A percentile compares a stretch with the other conserved stretches of the same genome.
Evolutionary conservation across 306 rosid genomes (phyloP).

Genomic region (Lathyrus aphaca): DNA sequence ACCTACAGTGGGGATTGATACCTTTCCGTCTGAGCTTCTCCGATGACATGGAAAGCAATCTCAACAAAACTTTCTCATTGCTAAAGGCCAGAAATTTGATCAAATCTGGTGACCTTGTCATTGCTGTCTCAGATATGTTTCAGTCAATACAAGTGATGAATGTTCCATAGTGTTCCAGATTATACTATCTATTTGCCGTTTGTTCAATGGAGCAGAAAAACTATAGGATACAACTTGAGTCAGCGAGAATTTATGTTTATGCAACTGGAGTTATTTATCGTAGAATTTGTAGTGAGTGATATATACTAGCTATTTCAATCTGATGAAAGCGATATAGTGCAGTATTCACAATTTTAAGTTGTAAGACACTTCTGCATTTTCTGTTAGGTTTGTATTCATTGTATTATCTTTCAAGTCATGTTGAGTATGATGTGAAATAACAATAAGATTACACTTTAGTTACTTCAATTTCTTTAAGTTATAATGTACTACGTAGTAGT

Average conservation of each 20-base stretch:
- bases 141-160: conserved; percentile 98
- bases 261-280: conserved; percentile 23
- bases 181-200: conserved; percentile 11
- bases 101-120: conserved; percentile 97
- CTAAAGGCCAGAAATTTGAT: conserved; percentile 95
- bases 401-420: conserved; percentile 17
- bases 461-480: neutral
- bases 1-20: conserved; percentile 98
- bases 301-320: neutral
- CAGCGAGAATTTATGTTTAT: conserved; percentile 19
- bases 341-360: conserved; percentile 29
- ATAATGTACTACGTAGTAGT: neutral
- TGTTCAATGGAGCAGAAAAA: conserved; percentile 32
- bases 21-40: conserved; percentile 94
- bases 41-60: conserved; percentile 96
- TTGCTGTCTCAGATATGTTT: conserved; percentile 94
- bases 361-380: conserved; percentile 29
- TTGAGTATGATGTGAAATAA: conserved; percentile 17
- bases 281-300: conserved; percentile 32
- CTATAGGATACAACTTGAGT: conserved; percentile 34
- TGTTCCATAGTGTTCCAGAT: conserved; percentile 51
- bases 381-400: conserved; percentile 32
- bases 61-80: conserved; percentile 82
- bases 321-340: conserved; percentile 29
- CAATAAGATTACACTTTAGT: conserved; percentile 24